Evolutionary conservation across 2,329 filamentous ascomycete genomes (phyloP), one percentile per base, ranked within the genome.

Genomic region (Purpureocillium lavendulum): DNA sequence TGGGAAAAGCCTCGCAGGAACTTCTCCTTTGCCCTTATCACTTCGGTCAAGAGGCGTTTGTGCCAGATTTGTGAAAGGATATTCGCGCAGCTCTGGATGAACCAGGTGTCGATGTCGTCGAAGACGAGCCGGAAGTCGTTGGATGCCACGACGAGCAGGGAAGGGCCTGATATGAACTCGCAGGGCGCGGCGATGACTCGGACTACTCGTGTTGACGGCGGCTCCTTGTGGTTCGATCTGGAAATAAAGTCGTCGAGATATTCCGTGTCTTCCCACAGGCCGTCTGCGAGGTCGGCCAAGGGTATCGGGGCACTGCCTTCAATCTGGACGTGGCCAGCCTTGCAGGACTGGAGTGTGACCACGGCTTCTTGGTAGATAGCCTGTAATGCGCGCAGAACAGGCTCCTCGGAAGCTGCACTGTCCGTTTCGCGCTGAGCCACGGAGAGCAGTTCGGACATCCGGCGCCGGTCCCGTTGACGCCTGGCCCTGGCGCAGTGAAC

Each of bases 101-200:
- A 70, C 61, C 65, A 68, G 1, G 62, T 49, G 39, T 71, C 67
- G 2, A 69, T 49, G 32, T 71, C 67, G 34, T 71, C 67, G 36
- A 69, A 69, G 4, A 71, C 60, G 1, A 54, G 46, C 24, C 61
- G 60, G n/a, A 69, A 57, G 2, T 70, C 59, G 2, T 54, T 62
- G 1, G 61, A 64, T 2, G 58, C 57, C 3, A 70, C 57, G 1
- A 65, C 52, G 0, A 70, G 50, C 1, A 59, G 54, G 0, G 57
- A 63, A 0, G 54, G 51, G 1, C 46, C 51, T 0, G 51, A 48
- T 11, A 52, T 53, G 3, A 48, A 60, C 28, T 61, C 55, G 38
- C 62, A 65, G 15, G 54, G 54, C 13, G 58, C 51, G 12, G 56
- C 50, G 11, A 70, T 56, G 1, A 58, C 56, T 4, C 67, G 64